These are phyloP conservation scores for Sarcodon aspratus DNA, from an alignment of 768 basidiomycete genomes.

Conservation along the genomic window DNA sequence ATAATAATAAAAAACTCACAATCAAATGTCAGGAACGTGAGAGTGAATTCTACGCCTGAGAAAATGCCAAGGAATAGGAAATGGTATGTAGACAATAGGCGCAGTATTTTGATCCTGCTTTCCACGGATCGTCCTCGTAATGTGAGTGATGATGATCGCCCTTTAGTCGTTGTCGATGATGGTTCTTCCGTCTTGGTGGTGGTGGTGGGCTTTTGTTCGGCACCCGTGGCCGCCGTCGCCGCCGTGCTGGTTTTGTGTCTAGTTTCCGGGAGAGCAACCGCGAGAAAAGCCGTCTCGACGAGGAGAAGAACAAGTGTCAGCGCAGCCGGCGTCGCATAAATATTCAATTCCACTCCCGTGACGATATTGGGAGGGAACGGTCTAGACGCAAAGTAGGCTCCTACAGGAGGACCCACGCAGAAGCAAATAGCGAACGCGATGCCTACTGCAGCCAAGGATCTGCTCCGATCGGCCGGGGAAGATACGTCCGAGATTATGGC, in stretches of 20 bases:
- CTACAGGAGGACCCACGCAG: constrained; percentile 85
- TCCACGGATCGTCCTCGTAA: constrained; percentile 17
- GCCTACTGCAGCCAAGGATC: constrained; percentile 83
- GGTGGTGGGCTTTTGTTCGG: constrained; percentile 6
- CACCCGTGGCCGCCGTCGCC: constrained; percentile 12
- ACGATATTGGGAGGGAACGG: constrained; percentile 52
- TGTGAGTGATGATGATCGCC: neutral
- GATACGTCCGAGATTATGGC: constrained; percentile 93
- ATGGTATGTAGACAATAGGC: constrained; percentile 55
- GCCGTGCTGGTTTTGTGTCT: constrained; percentile 16
- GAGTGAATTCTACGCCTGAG: constrained; percentile 92
- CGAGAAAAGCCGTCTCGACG: constrained; percentile 72
- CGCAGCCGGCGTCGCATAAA: constrained; percentile 85
- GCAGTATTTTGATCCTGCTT: constrained; percentile 46
- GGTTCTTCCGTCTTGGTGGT: constrained; percentile 7
- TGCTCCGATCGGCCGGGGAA: constrained; percentile 66
- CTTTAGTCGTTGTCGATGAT: neutral
- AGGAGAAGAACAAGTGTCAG: constrained; percentile 71
- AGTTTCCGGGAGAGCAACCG: constrained; percentile 76
- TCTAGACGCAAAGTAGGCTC: constrained; percentile 90
- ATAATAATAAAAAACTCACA: constrained; percentile 29
- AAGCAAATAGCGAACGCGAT: constrained; percentile 97
- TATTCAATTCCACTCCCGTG: constrained; percentile 59
- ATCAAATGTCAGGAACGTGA: constrained; percentile 91
- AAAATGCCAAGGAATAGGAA: constrained; percentile 84